A percentile compares a stretch with the other conserved stretches of the same genome.
Evolutionary conservation across 2,329 filamentous ascomycete genomes (phyloP).

Genomic region (Akanthomyces lecanii): DNA sequence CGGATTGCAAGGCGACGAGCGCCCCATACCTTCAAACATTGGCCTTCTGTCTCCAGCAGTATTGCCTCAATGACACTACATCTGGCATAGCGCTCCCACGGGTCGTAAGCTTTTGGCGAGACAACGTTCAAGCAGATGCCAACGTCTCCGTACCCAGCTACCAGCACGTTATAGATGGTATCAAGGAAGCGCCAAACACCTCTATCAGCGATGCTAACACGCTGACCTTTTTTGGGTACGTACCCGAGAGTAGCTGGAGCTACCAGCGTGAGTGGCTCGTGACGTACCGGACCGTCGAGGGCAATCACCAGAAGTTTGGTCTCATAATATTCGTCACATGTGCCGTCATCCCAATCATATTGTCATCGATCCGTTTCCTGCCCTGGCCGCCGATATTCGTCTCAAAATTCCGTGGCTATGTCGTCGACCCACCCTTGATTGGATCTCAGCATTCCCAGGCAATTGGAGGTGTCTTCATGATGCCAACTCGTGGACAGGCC

Average conservation of each 20-base stretch:
- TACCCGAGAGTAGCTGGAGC: slow-evolving; percentile 7
- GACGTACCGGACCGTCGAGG: slow-evolving; percentile 6
- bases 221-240: slow-evolving; percentile 16
- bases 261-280: slow-evolving; percentile 2
- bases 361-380: slow-evolving; percentile 28
- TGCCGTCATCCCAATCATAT: slow-evolving; percentile 20
- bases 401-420: slow-evolving; percentile 17
- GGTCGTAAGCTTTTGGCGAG: slow-evolving; percentile 19
- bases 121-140: slow-evolving; percentile 7
- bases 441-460: slow-evolving; percentile 19
- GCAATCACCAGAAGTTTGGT: slow-evolving; percentile 21
- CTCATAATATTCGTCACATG: slow-evolving; percentile 24
- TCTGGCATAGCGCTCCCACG: background rate
- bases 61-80: background rate
- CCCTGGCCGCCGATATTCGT: slow-evolving; percentile 16
- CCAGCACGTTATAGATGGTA: slow-evolving; percentile 12
- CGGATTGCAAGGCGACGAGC: background rate
- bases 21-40: background rate
- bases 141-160: slow-evolving; percentile 1
- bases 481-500: slow-evolving; percentile 35
- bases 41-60: background rate
- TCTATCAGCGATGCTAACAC: background rate
- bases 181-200: slow-evolving; percentile 5
- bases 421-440: slow-evolving; percentile 20
- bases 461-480: slow-evolving; percentile 14